A percentile compares a stretch with the other conserved stretches of the same genome.
phyloP scores from a whole-genome alignment of 2,329 filamentous ascomycete species.

The Dactylella cylindrospora region DNA sequence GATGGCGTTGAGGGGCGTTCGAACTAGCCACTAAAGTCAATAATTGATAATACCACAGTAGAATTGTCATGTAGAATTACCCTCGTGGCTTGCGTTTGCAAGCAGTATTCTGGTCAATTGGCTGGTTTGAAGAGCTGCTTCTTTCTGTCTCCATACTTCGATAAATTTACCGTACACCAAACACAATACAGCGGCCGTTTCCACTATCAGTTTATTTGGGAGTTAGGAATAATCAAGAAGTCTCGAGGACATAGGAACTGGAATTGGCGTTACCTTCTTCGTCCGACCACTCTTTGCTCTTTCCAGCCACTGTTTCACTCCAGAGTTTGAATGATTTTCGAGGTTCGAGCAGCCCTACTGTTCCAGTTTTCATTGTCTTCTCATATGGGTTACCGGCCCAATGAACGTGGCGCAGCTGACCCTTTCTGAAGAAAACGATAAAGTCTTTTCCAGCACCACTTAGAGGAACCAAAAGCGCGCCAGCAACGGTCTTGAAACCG shows the following conservation, averaged over 20 bases:
- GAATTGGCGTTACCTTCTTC: conserved; percentile 62
- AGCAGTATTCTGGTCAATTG: conserved; percentile 76
- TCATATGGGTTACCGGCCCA: conserved; percentile 88
- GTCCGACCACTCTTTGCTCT: conserved; percentile 83
- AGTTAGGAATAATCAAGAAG: too few relatives aligned
- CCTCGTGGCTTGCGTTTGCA: conserved; percentile 84
- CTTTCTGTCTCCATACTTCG: conserved; percentile 89
- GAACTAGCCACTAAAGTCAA: conserved; percentile 56
- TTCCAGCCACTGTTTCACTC: conserved; percentile 78
- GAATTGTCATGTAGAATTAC: conserved; percentile 17
- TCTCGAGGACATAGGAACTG: too few relatives aligned
- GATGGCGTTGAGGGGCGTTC: conserved; percentile 87
- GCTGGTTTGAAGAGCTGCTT: conserved; percentile 77
- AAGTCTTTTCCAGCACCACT: conserved; percentile 77
- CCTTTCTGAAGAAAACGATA: conserved; percentile 84
- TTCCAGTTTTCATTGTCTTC: conserved; percentile 71
- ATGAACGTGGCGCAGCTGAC: conserved; percentile 74
- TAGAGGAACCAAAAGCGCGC: conserved; percentile 77
- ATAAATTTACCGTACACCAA: conserved; percentile 88
- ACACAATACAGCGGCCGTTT: conserved; percentile 83
- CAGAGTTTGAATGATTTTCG: conserved; percentile 76
- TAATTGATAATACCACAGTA: not conserved
- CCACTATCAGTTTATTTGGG: conserved; percentile 55
- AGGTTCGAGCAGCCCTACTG: conserved; percentile 73
- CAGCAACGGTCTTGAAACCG: conserved; percentile 75